Percentiles rank a stretch among this genome's conserved stretches.
These are phyloP conservation scores for Mycena latifolia DNA, from an alignment of 768 basidiomycete species.

Conservation along the genomic window DNA sequence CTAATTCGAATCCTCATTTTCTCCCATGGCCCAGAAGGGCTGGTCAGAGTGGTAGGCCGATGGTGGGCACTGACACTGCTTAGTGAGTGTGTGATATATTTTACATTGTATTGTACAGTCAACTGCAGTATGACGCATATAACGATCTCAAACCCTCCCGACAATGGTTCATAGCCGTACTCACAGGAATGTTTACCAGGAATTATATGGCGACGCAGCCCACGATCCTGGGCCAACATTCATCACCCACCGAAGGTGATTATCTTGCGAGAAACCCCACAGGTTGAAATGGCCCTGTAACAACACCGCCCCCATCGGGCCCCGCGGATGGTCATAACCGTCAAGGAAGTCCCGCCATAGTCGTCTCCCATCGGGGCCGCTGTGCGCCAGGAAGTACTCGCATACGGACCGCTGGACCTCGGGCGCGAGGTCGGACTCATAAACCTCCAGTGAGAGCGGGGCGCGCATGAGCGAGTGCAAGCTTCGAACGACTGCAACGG, in stretches of 20 bases:
- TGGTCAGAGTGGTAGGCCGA: too few species aligned
- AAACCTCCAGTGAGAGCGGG: background rate
- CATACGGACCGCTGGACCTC: background rate
- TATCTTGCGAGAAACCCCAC: background rate
- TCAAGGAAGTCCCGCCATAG: background rate
- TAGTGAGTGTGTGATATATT: too few species aligned
- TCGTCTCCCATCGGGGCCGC: background rate
- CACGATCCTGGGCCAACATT: too few species aligned
- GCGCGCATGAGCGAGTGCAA: background rate
- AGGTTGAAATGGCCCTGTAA: background rate
- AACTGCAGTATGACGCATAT: too few species aligned
- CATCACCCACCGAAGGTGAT: background rate
- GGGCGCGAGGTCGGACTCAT: background rate
- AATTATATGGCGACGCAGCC: too few species aligned
- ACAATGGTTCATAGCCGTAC: too few species aligned
- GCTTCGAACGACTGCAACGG: background rate
- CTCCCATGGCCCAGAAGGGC: too few species aligned
- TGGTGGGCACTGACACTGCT: too few species aligned
- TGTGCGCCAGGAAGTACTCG: background rate
- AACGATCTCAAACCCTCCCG: too few species aligned
- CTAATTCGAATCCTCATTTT: too few species aligned
- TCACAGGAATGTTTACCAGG: too few species aligned
- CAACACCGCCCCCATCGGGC: background rate
- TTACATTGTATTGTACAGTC: too few species aligned
- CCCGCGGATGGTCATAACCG: background rate